Base-by-base conservation (phyloP, 805 yeast genomes). In the Kregervanrija fluxuum region DNA sequence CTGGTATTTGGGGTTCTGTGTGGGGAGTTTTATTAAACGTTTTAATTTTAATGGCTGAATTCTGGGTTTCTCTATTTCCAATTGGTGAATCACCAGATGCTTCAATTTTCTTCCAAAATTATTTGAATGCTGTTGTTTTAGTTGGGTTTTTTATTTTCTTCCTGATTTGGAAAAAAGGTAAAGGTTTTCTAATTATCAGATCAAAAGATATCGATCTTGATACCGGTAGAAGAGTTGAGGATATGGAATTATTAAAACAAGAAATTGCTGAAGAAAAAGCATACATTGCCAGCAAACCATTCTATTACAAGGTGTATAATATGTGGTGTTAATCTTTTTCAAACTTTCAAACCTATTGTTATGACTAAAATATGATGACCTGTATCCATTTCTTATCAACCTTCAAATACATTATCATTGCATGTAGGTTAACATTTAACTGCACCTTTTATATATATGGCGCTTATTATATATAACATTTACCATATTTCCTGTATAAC, bases 31-130 rank as follows among this genome's bases (percentile, higher is more conserved):
- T 64, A 22, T 64, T 88, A 57, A 80, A 80, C 60, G 34, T 73
- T 31, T 61, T 82, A 45, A 80, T 86, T 49, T 68, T 88, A 48
- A 67, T 76, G 45, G 86, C 89, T 30, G 90, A 85, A 66, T 85
- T 87, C 70, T 87, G 91, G 87, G 72, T 82, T 47, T 90, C 93
- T 6, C 66, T 84, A 36, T 85, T 71, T 72, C 95, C 95, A 44
- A 57, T 79, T 38, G 78, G 79, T 11, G 68, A 47, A 6, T 38
- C 62, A 9, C 77, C 83, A 43, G 69, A 66, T 57, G 85, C 86
- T 8, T 54, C 63, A 35, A 64, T 54, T 38, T 86, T 86, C 71
- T 86, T 86, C 70, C 67, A 73, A 57, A 67, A 77, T 22, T 85
- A 80, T 62, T 67, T 86, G 54, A 77, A 87, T 11, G 70, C 73